These are phyloP conservation scores for Sporothrix pseudoabietina DNA, from an alignment of 2,329 filamentous ascomycete genomes.

Conservation along the genomic window DNA sequence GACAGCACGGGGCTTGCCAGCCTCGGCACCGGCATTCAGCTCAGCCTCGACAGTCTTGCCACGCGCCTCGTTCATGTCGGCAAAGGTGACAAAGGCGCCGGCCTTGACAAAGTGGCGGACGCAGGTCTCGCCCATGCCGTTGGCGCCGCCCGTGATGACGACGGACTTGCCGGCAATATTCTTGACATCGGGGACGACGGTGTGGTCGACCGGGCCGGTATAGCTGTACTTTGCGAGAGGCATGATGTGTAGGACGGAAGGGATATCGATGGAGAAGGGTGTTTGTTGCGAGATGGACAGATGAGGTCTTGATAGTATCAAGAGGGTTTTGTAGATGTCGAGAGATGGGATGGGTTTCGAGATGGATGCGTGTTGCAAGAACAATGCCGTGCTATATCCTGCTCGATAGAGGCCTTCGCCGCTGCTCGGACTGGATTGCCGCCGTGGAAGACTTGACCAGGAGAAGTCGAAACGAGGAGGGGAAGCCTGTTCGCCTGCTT, in stretches of 20 bases:
- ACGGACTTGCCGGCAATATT: conserved; percentile 25
- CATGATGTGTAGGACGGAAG: not conserved
- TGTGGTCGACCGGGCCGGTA: conserved; percentile 24
- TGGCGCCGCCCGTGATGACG: conserved; percentile 21
- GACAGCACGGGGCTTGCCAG: not conserved
- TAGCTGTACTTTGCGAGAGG: conserved; percentile 21
- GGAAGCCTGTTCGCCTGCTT: not conserved
- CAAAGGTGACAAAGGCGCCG: conserved; percentile 24
- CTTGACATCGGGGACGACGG: conserved; percentile 12
- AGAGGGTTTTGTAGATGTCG: not conserved
- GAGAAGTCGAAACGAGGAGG: not conserved
- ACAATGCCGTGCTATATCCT: conserved; percentile 9
- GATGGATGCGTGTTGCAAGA: not conserved
- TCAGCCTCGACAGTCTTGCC: conserved; percentile 19
- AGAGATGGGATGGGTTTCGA: not conserved
- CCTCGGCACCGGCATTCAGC: conserved; percentile 9
- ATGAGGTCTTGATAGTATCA: not conserved
- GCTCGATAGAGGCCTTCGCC: not conserved
- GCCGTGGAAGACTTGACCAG: not conserved
- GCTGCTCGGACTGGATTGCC: conserved; percentile 11
- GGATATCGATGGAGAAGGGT: not conserved
- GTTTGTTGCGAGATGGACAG: not conserved
- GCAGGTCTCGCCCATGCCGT: conserved; percentile 24
- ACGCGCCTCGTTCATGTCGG: conserved; percentile 23
- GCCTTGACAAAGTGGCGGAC: conserved; percentile 21